Percentiles rank a stretch among this genome's conserved stretches.
phyloP scores from a whole-genome alignment of 495 filamentous ascomycete species.

The Penicillium paxilli region DNA sequence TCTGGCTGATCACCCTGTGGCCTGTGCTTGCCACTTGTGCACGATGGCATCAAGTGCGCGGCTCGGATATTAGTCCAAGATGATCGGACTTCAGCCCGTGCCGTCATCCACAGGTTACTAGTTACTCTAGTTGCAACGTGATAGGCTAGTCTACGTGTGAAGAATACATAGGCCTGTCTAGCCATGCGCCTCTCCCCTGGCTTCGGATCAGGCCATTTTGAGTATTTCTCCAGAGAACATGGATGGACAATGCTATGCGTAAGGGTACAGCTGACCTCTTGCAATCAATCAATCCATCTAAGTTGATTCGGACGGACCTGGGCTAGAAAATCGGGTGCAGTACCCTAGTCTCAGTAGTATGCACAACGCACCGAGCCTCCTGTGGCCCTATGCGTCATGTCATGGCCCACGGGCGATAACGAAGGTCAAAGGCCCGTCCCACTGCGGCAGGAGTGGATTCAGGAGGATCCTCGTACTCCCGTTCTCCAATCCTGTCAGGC shows the following conservation, averaged over 20 bases:
- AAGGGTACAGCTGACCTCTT: background rate
- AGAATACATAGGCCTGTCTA: background rate
- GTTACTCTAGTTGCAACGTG: background rate
- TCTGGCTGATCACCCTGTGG: constrained; percentile 18
- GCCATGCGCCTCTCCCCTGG: background rate
- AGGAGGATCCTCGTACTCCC: constrained; percentile 1
- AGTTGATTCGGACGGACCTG: no score
- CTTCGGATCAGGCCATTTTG: background rate
- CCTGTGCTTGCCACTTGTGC: constrained; percentile 25
- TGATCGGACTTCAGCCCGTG: constrained; percentile 22
- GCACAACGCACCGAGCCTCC: background rate
- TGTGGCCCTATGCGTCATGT: constrained; percentile 5
- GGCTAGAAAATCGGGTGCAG: no score
- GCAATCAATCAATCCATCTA: background rate
- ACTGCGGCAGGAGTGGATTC: constrained; percentile 5
- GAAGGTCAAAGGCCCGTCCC: constrained; percentile 1
- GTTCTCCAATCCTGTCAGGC: constrained; percentile 11
- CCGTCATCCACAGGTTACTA: background rate
- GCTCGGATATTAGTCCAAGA: constrained; percentile 13
- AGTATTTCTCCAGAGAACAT: no score
- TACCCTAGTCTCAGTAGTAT: no score
- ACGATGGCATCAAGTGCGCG: constrained; percentile 24
- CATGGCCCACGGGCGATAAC: constrained; percentile 6
- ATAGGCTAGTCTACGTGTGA: background rate
- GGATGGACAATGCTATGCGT: background rate